Conservation (phyloP, 805 yeast genomes). For the Suhomyces kilbournensis region DNA sequence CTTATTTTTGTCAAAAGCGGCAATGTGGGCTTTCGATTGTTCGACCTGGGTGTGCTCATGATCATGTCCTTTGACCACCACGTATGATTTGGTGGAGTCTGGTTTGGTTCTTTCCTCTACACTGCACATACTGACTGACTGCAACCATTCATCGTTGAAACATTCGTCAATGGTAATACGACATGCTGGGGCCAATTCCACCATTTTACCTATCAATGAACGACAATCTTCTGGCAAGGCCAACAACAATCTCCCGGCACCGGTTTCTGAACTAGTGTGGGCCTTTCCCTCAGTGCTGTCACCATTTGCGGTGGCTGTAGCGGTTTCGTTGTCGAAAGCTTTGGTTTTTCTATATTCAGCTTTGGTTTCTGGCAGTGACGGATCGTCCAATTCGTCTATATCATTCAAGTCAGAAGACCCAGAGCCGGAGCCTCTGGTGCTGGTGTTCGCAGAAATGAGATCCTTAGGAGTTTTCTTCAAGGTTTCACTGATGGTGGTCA, state of each 20-base stretch:
- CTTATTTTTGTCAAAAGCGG: conserved; percentile 84
- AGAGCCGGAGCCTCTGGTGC: conserved; percentile 8
- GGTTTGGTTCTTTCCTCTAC: conserved; percentile 43
- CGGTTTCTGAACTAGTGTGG: conserved; percentile 65
- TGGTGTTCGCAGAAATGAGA: conserved; percentile 7
- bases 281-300: conserved; percentile 29
- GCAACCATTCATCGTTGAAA: conserved; percentile 69
- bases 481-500: conserved; percentile 56
- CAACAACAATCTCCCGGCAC: conserved; percentile 66
- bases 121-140: conserved; percentile 66
- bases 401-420: conserved; percentile 9
- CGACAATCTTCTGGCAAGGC: conserved; percentile 73
- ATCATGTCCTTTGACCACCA: conserved; percentile 45
- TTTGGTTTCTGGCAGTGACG: not conserved
- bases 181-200: conserved; percentile 81
- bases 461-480: conserved; percentile 52
- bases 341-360: not conserved
- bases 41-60: conserved; percentile 89
- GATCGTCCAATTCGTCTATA: conserved; percentile 14
- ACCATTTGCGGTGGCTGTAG: not conserved
- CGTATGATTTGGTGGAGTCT: conserved; percentile 35
- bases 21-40: conserved; percentile 93
- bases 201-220: conserved; percentile 69
- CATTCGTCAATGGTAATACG: conserved; percentile 79
- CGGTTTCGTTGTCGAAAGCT: not conserved